phyloP scores from a whole-genome alignment of 148 eudicot genomes.

The Nepenthes mirabilis region DNA sequence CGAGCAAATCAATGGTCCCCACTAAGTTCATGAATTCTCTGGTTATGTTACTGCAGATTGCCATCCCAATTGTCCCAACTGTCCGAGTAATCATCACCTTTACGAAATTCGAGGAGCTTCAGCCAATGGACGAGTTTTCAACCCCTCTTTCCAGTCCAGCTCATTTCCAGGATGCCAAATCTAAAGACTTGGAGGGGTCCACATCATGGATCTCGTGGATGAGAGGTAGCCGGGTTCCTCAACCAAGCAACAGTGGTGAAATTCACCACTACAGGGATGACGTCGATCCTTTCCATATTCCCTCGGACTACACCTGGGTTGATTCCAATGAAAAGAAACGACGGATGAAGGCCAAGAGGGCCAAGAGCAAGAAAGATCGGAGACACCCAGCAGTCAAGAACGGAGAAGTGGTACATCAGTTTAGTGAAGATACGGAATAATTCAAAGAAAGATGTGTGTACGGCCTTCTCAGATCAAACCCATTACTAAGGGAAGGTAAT shows the following conservation, averaged over 20 bases:
- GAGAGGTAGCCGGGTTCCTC: conserved; percentile 57
- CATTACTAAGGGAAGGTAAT: neutral
- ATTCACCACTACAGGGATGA: conserved; percentile 50
- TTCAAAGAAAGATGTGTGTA: neutral
- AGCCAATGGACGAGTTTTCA: conserved; percentile 66
- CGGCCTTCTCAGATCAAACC: conserved; percentile 1
- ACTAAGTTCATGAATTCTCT: neutral
- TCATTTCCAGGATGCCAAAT: conserved; percentile 49
- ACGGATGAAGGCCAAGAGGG: conserved; percentile 69
- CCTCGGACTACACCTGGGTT: conserved; percentile 84
- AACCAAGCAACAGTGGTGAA: conserved; percentile 36
- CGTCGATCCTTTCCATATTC: conserved; percentile 71
- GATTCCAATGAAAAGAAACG: conserved; percentile 87
- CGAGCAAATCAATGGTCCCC: neutral
- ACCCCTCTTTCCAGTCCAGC: conserved; percentile 94
- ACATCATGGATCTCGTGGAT: conserved; percentile 94
- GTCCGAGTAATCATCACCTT: conserved; percentile 85
- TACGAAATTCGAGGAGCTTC: conserved; percentile 91
- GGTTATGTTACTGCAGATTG: conserved; percentile 39
- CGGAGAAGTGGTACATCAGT: conserved; percentile 24
- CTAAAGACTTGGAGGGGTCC: conserved; percentile 34
- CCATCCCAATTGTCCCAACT: conserved; percentile 93
- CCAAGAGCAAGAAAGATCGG: conserved; percentile 60
- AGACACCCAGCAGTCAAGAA: conserved; percentile 28
- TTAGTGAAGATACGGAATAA: conserved; percentile 38